Conservation (phyloP, 345 rosid genomes). For the Hypericum perforatum region DNA sequence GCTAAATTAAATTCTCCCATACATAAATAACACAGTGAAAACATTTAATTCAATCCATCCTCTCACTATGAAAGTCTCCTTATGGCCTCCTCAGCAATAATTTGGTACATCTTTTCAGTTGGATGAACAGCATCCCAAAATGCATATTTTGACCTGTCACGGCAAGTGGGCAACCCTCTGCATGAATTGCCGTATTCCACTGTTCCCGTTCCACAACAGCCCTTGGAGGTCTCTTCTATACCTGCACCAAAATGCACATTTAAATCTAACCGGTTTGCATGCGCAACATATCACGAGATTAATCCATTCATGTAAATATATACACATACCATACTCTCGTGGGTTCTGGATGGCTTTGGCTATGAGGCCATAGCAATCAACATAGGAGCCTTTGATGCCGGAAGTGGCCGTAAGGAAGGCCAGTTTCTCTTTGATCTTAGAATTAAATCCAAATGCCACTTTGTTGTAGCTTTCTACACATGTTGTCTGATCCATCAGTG, state of each 20-base stretch:
- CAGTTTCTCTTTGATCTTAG: slow-evolving; percentile 36
- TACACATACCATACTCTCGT: slow-evolving; percentile 35
- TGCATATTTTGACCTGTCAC: slow-evolving; percentile 45
- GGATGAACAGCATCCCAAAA: slow-evolving; percentile 94
- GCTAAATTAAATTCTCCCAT: not conserved
- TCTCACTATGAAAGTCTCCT: slow-evolving; percentile 18
- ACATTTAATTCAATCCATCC: not conserved
- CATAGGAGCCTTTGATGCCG: slow-evolving; percentile 42
- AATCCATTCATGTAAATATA: not conserved
- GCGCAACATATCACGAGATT: too few species aligned
- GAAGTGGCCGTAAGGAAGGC: slow-evolving; percentile 15
- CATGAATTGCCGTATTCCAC: slow-evolving; percentile 65
- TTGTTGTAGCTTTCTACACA: slow-evolving; percentile 49
- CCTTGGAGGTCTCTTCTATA: slow-evolving; percentile 40
- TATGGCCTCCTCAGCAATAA: slow-evolving; percentile 41
- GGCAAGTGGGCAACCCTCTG: slow-evolving; percentile 47
- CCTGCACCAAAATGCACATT: slow-evolving; percentile 23
- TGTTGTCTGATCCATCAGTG: slow-evolving; percentile 29
- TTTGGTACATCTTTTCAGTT: slow-evolving; percentile 59
- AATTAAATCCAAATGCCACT: slow-evolving; percentile 38
- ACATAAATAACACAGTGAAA: not conserved
- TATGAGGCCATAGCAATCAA: slow-evolving; percentile 41
- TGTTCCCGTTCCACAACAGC: slow-evolving; percentile 77
- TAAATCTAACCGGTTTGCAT: too few species aligned
- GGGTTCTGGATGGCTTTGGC: slow-evolving; percentile 44